A percentile compares a stretch with the other conserved stretches of the same genome.
Conservation (phyloP, 306 rosid species). For the Lagenaria siceraria region DNA sequence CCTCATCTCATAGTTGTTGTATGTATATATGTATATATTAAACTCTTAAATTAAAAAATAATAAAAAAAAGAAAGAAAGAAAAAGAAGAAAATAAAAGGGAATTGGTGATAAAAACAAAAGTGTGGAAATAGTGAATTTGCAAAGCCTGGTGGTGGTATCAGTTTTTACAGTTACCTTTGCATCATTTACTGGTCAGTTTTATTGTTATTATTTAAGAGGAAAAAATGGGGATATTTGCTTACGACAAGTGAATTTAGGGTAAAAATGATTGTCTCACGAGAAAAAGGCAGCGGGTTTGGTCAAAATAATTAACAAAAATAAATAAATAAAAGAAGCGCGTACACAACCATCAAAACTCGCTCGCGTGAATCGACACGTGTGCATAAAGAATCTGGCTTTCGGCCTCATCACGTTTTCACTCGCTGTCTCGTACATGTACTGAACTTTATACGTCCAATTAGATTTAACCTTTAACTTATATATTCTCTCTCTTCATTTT, state of each 20-base stretch:
- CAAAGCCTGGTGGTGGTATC: background rate
- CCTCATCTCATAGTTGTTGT: no score
- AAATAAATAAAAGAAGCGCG: background rate
- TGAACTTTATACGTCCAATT: background rate
- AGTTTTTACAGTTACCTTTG: slow-evolving; percentile 2
- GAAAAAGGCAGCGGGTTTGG: background rate
- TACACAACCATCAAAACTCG: background rate
- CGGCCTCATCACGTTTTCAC: background rate
- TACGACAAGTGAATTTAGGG: background rate
- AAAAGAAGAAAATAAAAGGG: background rate
- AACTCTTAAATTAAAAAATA: no score
- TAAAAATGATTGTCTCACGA: background rate
- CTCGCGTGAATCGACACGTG: background rate
- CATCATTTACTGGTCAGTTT: background rate
- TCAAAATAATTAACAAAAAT: background rate
- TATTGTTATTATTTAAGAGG: background rate
- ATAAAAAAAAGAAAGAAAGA: no score
- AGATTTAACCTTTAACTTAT: background rate
- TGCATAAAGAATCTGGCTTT: background rate
- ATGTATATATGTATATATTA: no score
- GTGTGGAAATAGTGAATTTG: background rate
- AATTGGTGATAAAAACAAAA: background rate
- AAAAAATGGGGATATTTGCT: background rate
- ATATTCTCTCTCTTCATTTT: background rate
- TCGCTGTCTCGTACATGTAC: background rate